Base-by-base conservation (phyloP, 495 filamentous ascomycete species). In the Bathelium albidoporum region DNA sequence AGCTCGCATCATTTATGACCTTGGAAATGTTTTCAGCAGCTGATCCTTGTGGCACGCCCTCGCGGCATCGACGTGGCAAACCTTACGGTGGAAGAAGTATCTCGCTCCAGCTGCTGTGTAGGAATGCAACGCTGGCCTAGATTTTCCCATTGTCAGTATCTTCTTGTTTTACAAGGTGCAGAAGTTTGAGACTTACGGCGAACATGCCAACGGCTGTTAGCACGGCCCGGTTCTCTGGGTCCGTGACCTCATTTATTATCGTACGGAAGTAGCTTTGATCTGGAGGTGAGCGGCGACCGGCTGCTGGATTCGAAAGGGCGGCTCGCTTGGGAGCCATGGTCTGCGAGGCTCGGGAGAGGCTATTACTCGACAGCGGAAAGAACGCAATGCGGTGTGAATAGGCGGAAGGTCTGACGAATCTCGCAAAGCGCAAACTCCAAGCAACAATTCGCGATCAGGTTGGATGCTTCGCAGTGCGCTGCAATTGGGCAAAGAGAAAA, bases 61-160 rank as follows among this genome's bases (percentile, higher is more conserved):
- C n/a, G n/a, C n/a, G n/a, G n/a, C n/a, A n/a, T n/a, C n/a, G n/a
- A n/a, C n/a, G n/a, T n/a, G n/a, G n/a, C n/a, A n/a, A n/a, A n/a
- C 80, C 82, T 81, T 76, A 91, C 84, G 85, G 84, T 69, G 88
- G 87, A 61, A 89, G 79, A 62, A 91, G 78, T 71, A 87, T 79
- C 77, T 89, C 87, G 80, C 82, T 81, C 82, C 86, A 87, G 70
- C 83, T 84, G 77, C 85, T 88, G 71, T 85, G 80, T 66, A 91
- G 78, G 78, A 91, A 88, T 58, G 87, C 84, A 55, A 91, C 81
- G 64, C 86, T 86, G 67, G 80, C 84, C 87, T 90, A 68, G 18
- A 71, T 29, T 28, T 36, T 32, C 28, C 53, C n/a, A 59, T 14
- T 16, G 34, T 26, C 16, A 26, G 59, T 18, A 43, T 20, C 24